Conservation (phyloP, 345 rosid genomes). For the Excoecaria cochinchinensis region DNA sequence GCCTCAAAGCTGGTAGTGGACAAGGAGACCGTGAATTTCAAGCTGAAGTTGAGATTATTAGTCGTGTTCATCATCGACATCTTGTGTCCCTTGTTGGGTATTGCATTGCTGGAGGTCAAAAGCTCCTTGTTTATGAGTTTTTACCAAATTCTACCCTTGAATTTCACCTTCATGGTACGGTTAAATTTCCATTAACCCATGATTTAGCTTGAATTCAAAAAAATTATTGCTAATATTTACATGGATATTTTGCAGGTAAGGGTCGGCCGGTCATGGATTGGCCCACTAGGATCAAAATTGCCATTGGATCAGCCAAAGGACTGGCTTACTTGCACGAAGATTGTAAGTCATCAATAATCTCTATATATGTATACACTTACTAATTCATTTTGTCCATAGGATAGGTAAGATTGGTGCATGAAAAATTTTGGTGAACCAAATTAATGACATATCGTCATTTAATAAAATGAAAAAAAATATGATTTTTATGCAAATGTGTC, state of each 20-base stretch:
- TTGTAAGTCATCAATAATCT: slow-evolving; percentile 44
- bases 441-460: too few species aligned
- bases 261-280: slow-evolving; percentile 67
- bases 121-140: slow-evolving; percentile 72
- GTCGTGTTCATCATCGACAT: slow-evolving; percentile 92
- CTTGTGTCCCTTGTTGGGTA: slow-evolving; percentile 91
- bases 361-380: not conserved
- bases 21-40: slow-evolving; percentile 81
- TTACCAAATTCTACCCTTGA: slow-evolving; percentile 72
- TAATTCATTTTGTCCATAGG: too few species aligned
- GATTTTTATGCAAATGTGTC: too few species aligned
- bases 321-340: slow-evolving; percentile 97
- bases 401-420: too few species aligned
- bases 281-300: slow-evolving; percentile 69
- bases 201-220: too few species aligned
- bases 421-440: too few species aligned
- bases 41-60: slow-evolving; percentile 88
- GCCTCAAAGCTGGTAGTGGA: slow-evolving; percentile 72
- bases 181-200: not conserved
- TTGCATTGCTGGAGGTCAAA: slow-evolving; percentile 52
- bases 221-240: too few species aligned
- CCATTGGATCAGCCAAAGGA: slow-evolving; percentile 88
- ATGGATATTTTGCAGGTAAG: slow-evolving; percentile 41
- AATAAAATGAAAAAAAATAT: too few species aligned
- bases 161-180: slow-evolving; percentile 69